Conservation (phyloP, 2,329 filamentous ascomycete species). For the Xylaria sp. region DNA sequence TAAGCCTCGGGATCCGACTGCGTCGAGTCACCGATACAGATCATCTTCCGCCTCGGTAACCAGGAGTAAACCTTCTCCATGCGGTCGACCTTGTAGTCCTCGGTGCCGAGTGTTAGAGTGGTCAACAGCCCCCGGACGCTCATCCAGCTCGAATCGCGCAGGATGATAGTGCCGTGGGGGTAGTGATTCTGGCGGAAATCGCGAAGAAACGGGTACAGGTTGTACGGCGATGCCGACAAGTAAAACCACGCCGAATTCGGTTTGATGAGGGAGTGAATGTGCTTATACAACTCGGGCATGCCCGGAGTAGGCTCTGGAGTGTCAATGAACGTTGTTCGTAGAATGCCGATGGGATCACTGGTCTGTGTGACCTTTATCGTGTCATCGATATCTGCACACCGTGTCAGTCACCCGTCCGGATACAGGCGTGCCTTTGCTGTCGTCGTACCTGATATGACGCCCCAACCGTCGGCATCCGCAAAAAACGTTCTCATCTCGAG, state of each 20-base stretch:
- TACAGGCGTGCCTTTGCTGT: neutral
- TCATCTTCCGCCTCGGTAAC: conserved; percentile 81
- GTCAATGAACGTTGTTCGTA: conserved; percentile 85
- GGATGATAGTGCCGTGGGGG: conserved; percentile 80
- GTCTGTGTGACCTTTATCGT: conserved; percentile 94
- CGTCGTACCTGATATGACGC: conserved; percentile 74
- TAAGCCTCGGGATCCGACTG: conserved; percentile 93
- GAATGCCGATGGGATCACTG: conserved; percentile 79
- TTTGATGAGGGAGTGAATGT: conserved; percentile 65
- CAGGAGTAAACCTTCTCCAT: conserved; percentile 81
- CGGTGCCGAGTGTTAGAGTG: conserved; percentile 80
- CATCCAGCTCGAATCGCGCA: conserved; percentile 88
- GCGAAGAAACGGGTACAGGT: conserved; percentile 87
- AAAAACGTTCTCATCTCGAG: conserved; percentile 76
- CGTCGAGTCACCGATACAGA: conserved; percentile 90
- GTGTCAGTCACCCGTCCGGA: conserved; percentile 25
- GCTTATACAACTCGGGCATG: conserved; percentile 85
- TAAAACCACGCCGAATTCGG: conserved; percentile 85
- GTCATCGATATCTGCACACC: conserved; percentile 80
- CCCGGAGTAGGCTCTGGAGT: conserved; percentile 75
- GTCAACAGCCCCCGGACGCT: conserved; percentile 82
- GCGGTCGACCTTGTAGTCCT: conserved; percentile 85
- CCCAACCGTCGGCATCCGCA: conserved; percentile 82
- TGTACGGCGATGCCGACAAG: conserved; percentile 92
- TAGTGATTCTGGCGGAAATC: conserved; percentile 77